Percentiles rank a stretch among this genome's conserved stretches.
phyloP scores from a whole-genome alignment of 2,329 filamentous ascomycete species.

The Cladosporium cucumerinum region DNA sequence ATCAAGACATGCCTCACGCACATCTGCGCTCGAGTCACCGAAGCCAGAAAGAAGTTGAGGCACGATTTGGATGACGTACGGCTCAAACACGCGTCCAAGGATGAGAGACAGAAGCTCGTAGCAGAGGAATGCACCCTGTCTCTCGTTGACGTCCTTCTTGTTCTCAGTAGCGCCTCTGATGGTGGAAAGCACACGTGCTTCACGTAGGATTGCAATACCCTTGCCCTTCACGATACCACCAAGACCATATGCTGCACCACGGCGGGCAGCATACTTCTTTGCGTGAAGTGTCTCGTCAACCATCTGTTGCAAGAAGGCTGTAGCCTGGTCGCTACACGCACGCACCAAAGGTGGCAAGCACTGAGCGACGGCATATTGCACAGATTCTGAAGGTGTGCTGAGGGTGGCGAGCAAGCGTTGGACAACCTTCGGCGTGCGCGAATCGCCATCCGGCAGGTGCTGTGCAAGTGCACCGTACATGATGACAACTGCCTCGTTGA shows the following conservation, averaged over 20 bases:
- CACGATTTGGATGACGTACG: slow-evolving; percentile 93
- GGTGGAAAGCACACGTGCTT: slow-evolving; percentile 80
- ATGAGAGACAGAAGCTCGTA: slow-evolving; percentile 87
- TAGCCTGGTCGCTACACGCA: slow-evolving; percentile 72
- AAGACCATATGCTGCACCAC: slow-evolving; percentile 91
- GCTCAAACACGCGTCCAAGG: slow-evolving; percentile 86
- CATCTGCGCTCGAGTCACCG: slow-evolving; percentile 81
- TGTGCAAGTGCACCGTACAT: slow-evolving; percentile 91
- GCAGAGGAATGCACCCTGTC: slow-evolving; percentile 83
- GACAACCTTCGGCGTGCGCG: slow-evolving; percentile 82
- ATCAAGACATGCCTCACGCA: slow-evolving; percentile 87
- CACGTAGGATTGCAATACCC: slow-evolving; percentile 75
- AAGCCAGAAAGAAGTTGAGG: slow-evolving; percentile 87
- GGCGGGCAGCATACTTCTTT: slow-evolving; percentile 87
- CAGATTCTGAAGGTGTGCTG: slow-evolving; percentile 91
- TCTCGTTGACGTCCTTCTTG: slow-evolving; percentile 85
- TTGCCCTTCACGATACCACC: slow-evolving; percentile 87
- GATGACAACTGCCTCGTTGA: slow-evolving; percentile 96
- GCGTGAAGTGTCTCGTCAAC: slow-evolving; percentile 78
- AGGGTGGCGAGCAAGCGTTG: slow-evolving; percentile 81
- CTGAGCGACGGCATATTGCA: slow-evolving; percentile 93
- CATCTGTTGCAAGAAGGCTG: slow-evolving; percentile 76
- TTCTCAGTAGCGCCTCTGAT: slow-evolving; percentile 84
- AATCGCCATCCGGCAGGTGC: slow-evolving; percentile 80
- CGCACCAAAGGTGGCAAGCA: slow-evolving; percentile 89